Percentiles rank a stretch among this genome's conserved stretches.
phyloP scores from a whole-genome alignment of 768 basidiomycete species.

The Cubamyces lactineus region DNA sequence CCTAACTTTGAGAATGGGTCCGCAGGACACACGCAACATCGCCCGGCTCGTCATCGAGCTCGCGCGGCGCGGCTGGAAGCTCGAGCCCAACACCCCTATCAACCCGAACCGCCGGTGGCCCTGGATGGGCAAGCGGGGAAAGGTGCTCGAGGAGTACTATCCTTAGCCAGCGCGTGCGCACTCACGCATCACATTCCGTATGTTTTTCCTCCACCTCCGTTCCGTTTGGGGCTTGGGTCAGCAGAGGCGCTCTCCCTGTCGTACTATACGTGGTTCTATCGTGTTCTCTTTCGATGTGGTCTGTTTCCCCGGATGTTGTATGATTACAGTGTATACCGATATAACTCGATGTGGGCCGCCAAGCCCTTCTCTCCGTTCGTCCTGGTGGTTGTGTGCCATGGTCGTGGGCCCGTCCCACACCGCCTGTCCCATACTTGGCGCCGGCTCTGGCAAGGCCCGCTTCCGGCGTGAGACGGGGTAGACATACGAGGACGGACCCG shows the following conservation, averaged over 20 bases:
- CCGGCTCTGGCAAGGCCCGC: conserved; percentile 11
- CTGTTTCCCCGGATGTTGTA: conserved; percentile 22
- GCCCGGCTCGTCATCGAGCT: conserved; percentile 80
- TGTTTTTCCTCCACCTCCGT: background rate
- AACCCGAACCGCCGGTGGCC: conserved; percentile 69
- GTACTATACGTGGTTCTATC: background rate
- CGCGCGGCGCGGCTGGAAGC: conserved; percentile 63
- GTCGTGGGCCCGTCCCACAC: background rate
- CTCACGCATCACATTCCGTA: background rate
- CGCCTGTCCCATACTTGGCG: conserved; percentile 10
- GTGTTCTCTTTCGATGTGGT: background rate
- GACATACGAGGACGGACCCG: conserved; percentile 1
- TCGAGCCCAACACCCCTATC: conserved; percentile 77
- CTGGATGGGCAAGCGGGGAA: conserved; percentile 85
- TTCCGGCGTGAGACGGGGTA: conserved; percentile 17
- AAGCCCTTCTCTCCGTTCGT: conserved; percentile 7
- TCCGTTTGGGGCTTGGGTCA: background rate
- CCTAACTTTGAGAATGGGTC: background rate
- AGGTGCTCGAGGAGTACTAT: conserved; percentile 55
- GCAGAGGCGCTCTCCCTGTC: too few species aligned
- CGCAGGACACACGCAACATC: conserved; percentile 90
- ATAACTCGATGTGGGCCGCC: conserved; percentile 13
- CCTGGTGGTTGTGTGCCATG: background rate
- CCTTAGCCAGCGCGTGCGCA: conserved; percentile 10
- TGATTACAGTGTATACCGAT: conserved; percentile 12